Conservation (phyloP, 257 asterid species). For the Solanum phureja region DNA sequence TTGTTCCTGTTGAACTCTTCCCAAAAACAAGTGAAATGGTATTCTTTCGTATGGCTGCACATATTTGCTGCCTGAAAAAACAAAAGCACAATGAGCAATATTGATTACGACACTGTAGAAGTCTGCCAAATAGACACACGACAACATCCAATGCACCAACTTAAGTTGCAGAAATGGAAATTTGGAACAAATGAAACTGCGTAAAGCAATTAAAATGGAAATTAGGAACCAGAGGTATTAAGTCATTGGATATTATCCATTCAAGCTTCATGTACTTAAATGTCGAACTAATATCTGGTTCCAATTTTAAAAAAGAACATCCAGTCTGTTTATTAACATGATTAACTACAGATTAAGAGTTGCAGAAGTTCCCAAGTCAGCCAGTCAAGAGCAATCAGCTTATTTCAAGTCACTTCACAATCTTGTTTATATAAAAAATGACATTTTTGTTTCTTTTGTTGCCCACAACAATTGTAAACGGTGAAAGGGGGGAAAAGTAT, state of each 20-base stretch:
- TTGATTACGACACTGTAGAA: background rate
- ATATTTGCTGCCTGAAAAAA: conserved; percentile 19
- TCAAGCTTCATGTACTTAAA: background rate
- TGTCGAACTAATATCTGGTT: background rate
- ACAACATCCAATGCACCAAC: conserved; percentile 48
- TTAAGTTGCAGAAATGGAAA: conserved; percentile 14
- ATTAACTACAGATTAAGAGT: background rate
- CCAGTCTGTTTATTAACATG: background rate
- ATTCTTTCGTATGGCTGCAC: background rate
- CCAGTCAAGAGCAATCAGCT: background rate
- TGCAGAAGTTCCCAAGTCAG: background rate
- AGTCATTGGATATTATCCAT: background rate
- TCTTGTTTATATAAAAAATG: background rate
- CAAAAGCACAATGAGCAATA: conserved; percentile 46
- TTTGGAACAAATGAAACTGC: background rate
- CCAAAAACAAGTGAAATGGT: conserved; percentile 8
- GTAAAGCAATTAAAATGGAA: conserved; percentile 4
- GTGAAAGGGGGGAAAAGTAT: background rate
- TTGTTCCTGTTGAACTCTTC: conserved; percentile 14
- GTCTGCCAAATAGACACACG: background rate
- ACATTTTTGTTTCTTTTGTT: background rate
- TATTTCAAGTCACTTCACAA: background rate
- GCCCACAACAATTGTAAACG: background rate
- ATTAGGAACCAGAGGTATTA: background rate
- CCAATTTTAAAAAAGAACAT: background rate